These are phyloP conservation scores for Pythium utonaiense DNA, from an alignment of 352 stramenopile species.

Conservation along the genomic window DNA sequence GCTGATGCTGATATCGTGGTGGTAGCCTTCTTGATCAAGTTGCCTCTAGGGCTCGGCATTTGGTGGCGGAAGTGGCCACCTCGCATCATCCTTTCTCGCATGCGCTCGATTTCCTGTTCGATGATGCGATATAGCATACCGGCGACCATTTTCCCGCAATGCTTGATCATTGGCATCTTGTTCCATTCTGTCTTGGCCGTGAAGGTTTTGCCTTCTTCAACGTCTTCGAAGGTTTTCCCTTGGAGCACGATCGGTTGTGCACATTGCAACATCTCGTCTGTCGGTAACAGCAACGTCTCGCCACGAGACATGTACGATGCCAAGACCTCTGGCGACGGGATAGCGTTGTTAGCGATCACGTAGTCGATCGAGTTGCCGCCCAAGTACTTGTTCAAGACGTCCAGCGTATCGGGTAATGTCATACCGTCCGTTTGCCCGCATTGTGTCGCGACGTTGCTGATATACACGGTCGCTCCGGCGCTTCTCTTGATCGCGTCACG, in stretches of 20 bases:
- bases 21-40: neutral
- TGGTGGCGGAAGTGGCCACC: conserved; percentile 30
- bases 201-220: conserved; percentile 28
- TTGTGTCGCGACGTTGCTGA: conserved; percentile 85
- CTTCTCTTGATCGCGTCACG: conserved; percentile 72
- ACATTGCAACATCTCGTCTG: conserved; percentile 46
- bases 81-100: conserved; percentile 32
- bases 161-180: conserved; percentile 84
- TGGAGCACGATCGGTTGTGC: conserved; percentile 69
- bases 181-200: conserved; percentile 61
- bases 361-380: conserved; percentile 79
- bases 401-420: conserved; percentile 63
- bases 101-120: conserved; percentile 70
- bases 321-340: conserved; percentile 49
- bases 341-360: conserved; percentile 79
- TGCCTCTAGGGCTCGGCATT: conserved; percentile 1
- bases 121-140: conserved; percentile 87
- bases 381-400: conserved; percentile 63
- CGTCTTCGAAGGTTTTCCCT: conserved; percentile 75
- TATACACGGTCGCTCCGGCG: conserved; percentile 71
- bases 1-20: neutral
- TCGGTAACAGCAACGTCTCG: conserved; percentile 70
- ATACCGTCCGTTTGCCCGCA: conserved; percentile 80
- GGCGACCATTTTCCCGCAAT: conserved; percentile 69
- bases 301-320: conserved; percentile 65